These are phyloP conservation scores for Panicum virgatum DNA, from an alignment of 202 grass and related monocot species.

Conservation along the genomic window DNA sequence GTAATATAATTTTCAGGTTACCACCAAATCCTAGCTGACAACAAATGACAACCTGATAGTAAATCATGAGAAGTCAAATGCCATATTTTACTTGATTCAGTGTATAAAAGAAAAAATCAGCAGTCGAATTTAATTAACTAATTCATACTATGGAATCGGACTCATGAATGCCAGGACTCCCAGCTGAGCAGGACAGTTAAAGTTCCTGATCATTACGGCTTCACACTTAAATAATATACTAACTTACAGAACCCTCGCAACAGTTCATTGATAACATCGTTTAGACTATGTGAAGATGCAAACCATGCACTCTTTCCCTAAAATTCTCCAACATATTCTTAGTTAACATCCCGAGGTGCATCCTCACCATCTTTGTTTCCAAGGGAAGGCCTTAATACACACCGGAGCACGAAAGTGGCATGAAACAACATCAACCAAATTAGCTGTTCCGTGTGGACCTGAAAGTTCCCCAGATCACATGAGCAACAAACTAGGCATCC, in stretches of 20 bases:
- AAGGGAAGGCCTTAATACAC: constrained; percentile 3
- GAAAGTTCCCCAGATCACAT: neutral
- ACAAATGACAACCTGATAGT: constrained; percentile 3
- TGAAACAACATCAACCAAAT: constrained; percentile 7
- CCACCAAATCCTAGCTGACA: neutral
- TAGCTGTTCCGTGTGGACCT: constrained; percentile 11
- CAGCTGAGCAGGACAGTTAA: neutral
- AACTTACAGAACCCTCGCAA: neutral
- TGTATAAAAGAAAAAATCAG: neutral
- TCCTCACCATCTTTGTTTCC: constrained; percentile 1
- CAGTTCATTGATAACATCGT: constrained; percentile 20
- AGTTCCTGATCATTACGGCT: neutral
- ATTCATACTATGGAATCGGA: neutral
- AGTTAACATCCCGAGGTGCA: constrained; percentile 7
- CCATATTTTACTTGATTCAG: neutral
- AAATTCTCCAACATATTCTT: neutral
- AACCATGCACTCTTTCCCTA: neutral
- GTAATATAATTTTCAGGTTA: neutral
- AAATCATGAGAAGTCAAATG: neutral
- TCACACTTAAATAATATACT: neutral
- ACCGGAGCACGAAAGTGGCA: constrained; percentile 30
- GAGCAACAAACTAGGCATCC: neutral
- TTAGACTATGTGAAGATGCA: neutral
- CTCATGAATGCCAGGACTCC: neutral
- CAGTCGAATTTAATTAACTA: neutral